phyloP scores from a whole-genome alignment of 2,329 filamentous ascomycete genomes.

The Penicillium rolfsii region DNA sequence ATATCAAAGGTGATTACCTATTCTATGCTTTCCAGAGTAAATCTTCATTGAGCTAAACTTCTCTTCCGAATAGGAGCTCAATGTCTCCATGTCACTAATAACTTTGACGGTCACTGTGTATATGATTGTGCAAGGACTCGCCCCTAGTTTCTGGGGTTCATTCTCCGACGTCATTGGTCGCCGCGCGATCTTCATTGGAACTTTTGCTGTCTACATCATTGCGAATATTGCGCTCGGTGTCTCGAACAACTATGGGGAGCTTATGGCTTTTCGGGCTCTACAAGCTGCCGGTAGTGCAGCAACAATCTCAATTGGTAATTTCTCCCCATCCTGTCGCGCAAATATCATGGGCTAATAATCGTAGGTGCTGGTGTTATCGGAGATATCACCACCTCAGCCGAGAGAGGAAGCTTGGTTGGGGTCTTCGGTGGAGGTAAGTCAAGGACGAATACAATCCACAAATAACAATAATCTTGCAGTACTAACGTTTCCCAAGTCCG shows the following conservation, averaged over 20 bases:
- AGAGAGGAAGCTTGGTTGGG: constrained; percentile 46
- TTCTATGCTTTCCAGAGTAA: background rate
- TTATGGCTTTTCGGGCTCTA: constrained; percentile 52
- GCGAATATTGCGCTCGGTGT: constrained; percentile 54
- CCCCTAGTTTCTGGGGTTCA: constrained; percentile 54
- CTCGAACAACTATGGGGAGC: constrained; percentile 46
- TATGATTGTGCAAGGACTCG: constrained; percentile 56
- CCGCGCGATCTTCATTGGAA: constrained; percentile 50
- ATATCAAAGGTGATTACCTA: constrained; percentile 28
- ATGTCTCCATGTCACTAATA: constrained; percentile 34
- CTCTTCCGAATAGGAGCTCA: constrained; percentile 21
- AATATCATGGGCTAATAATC: constrained; percentile 8
- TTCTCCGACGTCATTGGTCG: constrained; percentile 54
- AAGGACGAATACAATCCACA: background rate
- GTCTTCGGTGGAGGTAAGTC: constrained; percentile 43
- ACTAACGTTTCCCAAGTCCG: constrained; percentile 33
- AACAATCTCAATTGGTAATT: constrained; percentile 52
- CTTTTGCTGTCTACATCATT: constrained; percentile 53
- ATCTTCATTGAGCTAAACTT: background rate
- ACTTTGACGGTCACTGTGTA: constrained; percentile 50
- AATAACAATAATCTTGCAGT: background rate
- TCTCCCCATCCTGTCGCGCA: constrained; percentile 1
- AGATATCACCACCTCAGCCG: constrained; percentile 44
- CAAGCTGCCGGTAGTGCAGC: constrained; percentile 56
- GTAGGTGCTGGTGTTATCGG: constrained; percentile 47